Evolutionary conservation across 2,329 filamentous ascomycete genomes (phyloP).

Genomic region (Penicillium glabrum): DNA sequence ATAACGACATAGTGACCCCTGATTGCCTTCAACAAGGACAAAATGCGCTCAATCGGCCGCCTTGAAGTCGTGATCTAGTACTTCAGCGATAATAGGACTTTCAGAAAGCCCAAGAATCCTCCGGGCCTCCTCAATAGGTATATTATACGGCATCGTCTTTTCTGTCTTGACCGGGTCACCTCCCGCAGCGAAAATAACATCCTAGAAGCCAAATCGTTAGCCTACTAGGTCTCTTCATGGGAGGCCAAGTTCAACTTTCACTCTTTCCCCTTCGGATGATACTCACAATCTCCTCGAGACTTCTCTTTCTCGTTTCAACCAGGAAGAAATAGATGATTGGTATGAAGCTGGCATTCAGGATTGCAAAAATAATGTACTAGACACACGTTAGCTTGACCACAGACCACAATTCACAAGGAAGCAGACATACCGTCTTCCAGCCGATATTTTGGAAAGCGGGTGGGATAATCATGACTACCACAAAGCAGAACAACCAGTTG

Average conservation of each 20-base stretch:
- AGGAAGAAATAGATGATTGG: background rate
- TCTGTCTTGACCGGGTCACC: background rate
- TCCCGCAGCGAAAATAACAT: background rate
- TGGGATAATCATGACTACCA: conserved; percentile 10
- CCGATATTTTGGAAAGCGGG: conserved; percentile 7
- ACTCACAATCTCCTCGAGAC: background rate
- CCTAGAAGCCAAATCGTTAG: background rate
- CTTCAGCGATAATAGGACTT: background rate
- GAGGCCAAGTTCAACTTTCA: background rate
- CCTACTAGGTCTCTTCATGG: background rate
- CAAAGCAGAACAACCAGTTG: conserved; percentile 9
- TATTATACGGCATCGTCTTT: background rate
- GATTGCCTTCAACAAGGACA: background rate
- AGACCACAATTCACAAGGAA: background rate
- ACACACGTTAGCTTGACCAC: background rate
- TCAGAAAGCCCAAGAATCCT: background rate
- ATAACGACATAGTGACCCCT: background rate
- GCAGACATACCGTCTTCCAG: background rate
- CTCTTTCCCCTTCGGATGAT: background rate
- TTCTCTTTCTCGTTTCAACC: background rate
- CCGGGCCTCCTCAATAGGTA: background rate
- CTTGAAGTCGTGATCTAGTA: background rate
- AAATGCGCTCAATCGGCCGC: background rate
- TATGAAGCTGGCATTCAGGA: background rate
- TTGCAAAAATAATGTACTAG: background rate